Percentiles rank a stretch among this genome's conserved stretches.
phyloP scores from a whole-genome alignment of 2,329 filamentous ascomycete species.

The Penicillium sp. region DNA sequence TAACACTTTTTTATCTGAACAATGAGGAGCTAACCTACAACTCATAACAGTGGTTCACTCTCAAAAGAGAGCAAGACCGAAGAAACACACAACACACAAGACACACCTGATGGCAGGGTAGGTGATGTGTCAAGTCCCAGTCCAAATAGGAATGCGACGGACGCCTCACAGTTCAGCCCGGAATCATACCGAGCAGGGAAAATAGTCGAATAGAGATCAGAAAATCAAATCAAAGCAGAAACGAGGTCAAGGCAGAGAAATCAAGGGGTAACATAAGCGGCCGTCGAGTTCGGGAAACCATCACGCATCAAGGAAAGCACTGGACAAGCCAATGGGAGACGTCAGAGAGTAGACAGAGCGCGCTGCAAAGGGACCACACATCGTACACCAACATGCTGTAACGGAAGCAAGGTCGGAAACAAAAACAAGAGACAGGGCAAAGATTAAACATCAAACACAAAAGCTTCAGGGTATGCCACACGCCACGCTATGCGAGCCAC shows the following conservation, averaged over 20 bases:
- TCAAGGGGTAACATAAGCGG: neutral
- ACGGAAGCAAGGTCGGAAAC: conserved; percentile 1
- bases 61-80: conserved; percentile 1
- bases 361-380: conserved; percentile 5
- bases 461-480: conserved; percentile 42
- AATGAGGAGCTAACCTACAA: conserved; percentile 23
- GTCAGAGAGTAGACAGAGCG: conserved; percentile 55
- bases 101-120: neutral
- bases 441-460: conserved; percentile 16
- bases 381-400: conserved; percentile 16
- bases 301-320: conserved; percentile 17
- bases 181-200: neutral
- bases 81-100: neutral
- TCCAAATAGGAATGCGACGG: neutral
- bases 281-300: conserved; percentile 14
- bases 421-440: conserved; percentile 17
- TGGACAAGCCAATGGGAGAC: conserved; percentile 38
- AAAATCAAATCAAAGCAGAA: neutral
- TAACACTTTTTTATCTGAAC: conserved; percentile 11
- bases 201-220: conserved; percentile 1
- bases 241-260: neutral
- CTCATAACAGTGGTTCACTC: conserved; percentile 19
- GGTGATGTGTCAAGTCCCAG: neutral
- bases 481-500: conserved; percentile 47
- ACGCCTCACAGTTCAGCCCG: neutral